Conservation (phyloP, 768 basidiomycete genomes). For the Phylloporus rhodoxanthus region DNA sequence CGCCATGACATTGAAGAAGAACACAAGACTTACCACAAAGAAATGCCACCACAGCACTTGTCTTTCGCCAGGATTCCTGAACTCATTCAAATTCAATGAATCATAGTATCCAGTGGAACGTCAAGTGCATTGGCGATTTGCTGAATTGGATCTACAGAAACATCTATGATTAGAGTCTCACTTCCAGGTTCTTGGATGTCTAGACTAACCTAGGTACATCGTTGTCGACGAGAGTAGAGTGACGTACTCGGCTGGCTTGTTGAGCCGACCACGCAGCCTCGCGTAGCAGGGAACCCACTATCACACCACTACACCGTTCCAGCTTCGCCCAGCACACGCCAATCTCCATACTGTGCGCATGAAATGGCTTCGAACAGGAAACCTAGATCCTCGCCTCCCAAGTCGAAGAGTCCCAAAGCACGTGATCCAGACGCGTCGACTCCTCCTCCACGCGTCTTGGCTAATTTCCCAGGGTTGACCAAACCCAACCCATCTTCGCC, state of each 20-base stretch:
- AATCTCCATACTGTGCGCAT: background rate
- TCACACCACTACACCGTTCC: background rate
- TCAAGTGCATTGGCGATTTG: too few relatives aligned
- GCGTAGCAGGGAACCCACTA: background rate
- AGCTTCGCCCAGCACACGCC: background rate
- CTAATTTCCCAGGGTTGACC: constrained; percentile 30
- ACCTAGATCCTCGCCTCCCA: background rate
- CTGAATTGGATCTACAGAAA: too few relatives aligned
- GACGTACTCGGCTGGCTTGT: constrained; percentile 19
- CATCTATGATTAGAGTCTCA: too few relatives aligned
- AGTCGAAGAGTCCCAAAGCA: constrained; percentile 2
- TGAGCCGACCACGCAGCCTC: constrained; percentile 5
- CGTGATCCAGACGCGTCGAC: constrained; percentile 28
- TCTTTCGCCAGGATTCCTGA: too few relatives aligned
- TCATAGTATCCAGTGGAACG: too few relatives aligned
- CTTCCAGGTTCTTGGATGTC: background rate
- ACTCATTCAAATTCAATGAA: too few relatives aligned
- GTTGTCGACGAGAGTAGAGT: background rate
- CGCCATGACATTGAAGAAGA: too few relatives aligned
- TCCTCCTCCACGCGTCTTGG: constrained; percentile 16
- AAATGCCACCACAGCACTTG: too few relatives aligned
- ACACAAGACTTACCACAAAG: too few relatives aligned
- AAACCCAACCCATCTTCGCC: constrained; percentile 4
- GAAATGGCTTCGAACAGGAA: constrained; percentile 10
- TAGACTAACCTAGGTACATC: background rate